These are phyloP conservation scores for Leishmania gerbilli DNA, from an alignment of 208 protist genomes.

Conservation along the genomic window DNA sequence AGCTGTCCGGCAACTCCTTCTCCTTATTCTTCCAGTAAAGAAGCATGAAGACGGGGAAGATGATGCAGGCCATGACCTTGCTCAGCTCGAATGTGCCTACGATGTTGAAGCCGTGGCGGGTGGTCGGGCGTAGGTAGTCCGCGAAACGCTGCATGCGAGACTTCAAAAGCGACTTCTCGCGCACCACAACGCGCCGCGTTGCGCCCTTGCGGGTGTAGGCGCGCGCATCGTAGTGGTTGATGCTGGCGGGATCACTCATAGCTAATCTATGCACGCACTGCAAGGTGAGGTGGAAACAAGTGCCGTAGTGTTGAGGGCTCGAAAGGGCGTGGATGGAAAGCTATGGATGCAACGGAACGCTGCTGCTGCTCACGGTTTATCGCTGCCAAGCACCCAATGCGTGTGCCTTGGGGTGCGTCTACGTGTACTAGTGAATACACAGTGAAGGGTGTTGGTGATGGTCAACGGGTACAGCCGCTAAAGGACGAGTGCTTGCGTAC, in stretches of 20 bases:
- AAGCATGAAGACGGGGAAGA: slow-evolving; percentile 79
- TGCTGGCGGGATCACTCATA: slow-evolving; percentile 48
- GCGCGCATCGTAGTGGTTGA: slow-evolving; percentile 74
- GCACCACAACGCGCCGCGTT: slow-evolving; percentile 69
- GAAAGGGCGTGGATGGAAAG: not conserved
- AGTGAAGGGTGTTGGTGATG: not conserved
- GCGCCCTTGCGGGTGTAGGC: slow-evolving; percentile 63
- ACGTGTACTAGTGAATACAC: not conserved
- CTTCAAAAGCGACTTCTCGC: slow-evolving; percentile 79
- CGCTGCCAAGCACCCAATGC: not conserved
- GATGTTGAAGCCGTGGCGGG: slow-evolving; percentile 62
- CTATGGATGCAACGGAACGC: not conserved
- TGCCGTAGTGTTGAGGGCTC: not conserved
- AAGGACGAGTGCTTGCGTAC: not conserved
- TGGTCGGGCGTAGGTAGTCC: slow-evolving; percentile 66
- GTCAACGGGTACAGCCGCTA: not conserved
- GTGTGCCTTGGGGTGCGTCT: not conserved
- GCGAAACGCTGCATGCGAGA: slow-evolving; percentile 68
- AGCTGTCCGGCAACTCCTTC: slow-evolving; percentile 70
- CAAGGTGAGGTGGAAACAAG: no score
- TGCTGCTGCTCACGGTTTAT: not conserved
- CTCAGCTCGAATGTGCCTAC: slow-evolving; percentile 66
- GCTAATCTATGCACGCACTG: not conserved
- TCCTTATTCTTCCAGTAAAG: slow-evolving; percentile 81
- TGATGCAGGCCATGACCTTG: slow-evolving; percentile 81